Base-by-base conservation (phyloP, 306 rosid species). In the Purshia tridentata region DNA sequence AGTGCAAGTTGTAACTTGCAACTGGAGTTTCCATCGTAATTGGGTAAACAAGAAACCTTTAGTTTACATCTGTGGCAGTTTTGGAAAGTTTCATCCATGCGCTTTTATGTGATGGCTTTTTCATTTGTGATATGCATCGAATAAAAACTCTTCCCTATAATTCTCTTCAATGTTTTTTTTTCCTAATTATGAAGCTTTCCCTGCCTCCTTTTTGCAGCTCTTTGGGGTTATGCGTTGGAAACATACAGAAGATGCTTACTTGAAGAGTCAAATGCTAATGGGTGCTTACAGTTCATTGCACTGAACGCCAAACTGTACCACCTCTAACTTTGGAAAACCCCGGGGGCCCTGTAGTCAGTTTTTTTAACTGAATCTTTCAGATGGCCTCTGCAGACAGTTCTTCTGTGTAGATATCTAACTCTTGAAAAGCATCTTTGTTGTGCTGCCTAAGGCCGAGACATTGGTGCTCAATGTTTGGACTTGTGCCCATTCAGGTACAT, bases 331-430 rank as follows among this genome's bases (percentile, higher is more conserved):
- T 55, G 50, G 56, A 65, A 72, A 80, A 83, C 59, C 81, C 77
- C 66, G 72, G 65, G 81, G 74, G 75, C 77, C 73, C 78, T 67
- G 75, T 79, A 80, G 65, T 83, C 74, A 53, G 72, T 75, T 70
- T 78, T 78, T 78, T 68, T 81, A 80, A 73, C 48, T 69, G 80
- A 67, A 70, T 72, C 79, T 79, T 80, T 77, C 77, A 50, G 61
- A 58, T 72, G 84, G 77, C 89, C 77, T 76, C 74, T 70, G 86
- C 86, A 82, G 89, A 79, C 78, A 70, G 89, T 82, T 86, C 82
- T 85, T 83, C 90, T 85, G 83, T 92, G 96, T 92, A 92, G 96
- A 90, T 92, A 92, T 90, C 96, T 92, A 89, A 92, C 96, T 76
- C 84, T 52, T 56, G 45, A 58, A 72, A 88, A 84, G 80, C 85